These are phyloP conservation scores for Bipolaris zeicola DNA, from an alignment of 2,329 filamentous ascomycete genomes.

Conservation along the genomic window DNA sequence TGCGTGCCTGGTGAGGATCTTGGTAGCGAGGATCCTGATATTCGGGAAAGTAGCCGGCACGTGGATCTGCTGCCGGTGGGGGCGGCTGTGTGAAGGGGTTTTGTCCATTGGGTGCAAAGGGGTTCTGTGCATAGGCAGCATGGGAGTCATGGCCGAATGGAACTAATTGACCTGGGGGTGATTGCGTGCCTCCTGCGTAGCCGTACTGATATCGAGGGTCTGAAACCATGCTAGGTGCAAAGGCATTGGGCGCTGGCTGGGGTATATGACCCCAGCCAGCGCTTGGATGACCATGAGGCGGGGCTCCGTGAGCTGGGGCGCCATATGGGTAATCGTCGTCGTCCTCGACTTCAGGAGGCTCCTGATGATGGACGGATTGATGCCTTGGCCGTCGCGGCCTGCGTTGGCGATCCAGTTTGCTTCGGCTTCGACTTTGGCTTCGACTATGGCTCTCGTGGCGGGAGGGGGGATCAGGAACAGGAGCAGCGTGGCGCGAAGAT, in stretches of 20 bases:
- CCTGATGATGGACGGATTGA: slow-evolving; percentile 47
- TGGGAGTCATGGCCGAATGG: slow-evolving; percentile 48
- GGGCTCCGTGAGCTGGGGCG: slow-evolving; percentile 31
- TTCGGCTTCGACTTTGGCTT: slow-evolving; percentile 42
- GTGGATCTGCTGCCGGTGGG: slow-evolving; percentile 22
- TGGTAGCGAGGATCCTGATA: slow-evolving; percentile 17
- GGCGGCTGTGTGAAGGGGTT: slow-evolving; percentile 36
- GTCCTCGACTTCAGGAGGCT: slow-evolving; percentile 53
- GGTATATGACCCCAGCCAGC: slow-evolving; percentile 47
- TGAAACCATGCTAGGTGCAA: slow-evolving; percentile 49
- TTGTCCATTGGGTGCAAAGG: slow-evolving; percentile 35
- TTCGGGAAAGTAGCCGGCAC: slow-evolving; percentile 47
- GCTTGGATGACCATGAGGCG: slow-evolving; percentile 44
- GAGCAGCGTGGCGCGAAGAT: slow-evolving; percentile 46
- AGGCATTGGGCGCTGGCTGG: slow-evolving; percentile 41
- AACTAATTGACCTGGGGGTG: slow-evolving; percentile 38
- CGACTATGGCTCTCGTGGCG: slow-evolving; percentile 43
- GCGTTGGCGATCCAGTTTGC: slow-evolving; percentile 38
- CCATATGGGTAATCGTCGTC: slow-evolving; percentile 54
- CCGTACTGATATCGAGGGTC: slow-evolving; percentile 37
- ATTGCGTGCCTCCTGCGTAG: slow-evolving; percentile 30
- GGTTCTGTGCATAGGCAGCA: slow-evolving; percentile 39
- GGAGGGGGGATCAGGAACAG: slow-evolving; percentile 39
- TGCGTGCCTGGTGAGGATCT: slow-evolving; percentile 20
- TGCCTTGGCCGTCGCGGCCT: slow-evolving; percentile 40